Base-by-base conservation (phyloP, 495 filamentous ascomycete genomes). In the Lophium mytilinum region DNA sequence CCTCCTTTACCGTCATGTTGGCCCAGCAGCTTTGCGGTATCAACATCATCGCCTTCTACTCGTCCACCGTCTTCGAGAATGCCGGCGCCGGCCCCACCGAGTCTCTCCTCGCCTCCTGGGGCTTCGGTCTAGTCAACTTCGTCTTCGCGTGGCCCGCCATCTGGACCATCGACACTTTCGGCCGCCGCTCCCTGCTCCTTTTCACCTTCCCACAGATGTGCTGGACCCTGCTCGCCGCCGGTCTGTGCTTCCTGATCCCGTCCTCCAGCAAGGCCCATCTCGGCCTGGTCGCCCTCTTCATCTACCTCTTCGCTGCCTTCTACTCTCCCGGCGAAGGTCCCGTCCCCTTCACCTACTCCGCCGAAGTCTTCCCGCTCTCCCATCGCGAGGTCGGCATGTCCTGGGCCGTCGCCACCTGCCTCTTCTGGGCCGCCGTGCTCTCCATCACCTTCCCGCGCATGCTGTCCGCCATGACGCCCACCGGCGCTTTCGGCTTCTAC, bases 1-100 rank as follows among this genome's bases (percentile, higher is more conserved):
- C 84, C 36, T 82, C 80, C 0, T 77, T 74, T 49, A 73, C 76
- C 1, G 84, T 89, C 51, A 88, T 88, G 81, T 77, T 88, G 61
- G 83, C 79, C 1, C 81, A 84, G 65, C 62, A 64, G 49, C 48
- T 64, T 39, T 64, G 61, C 39, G 61, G 61, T n/a, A 64, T 64
- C 51, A 63, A 61, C 57, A 63, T 72, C 61, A 71, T 72, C 61
- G 64, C 69, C 14, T 70, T 69, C 59, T 71, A 71, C 58, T 83
- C 78, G 0, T 80, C 82, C 0, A 75, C 78, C 21, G 81, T 88
- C 54, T 89, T 88, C 69, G 52, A 68, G 5, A 56, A 84, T 0
- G 81, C 82, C 18, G 77, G 80, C 21, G 71, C 73, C 41, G 62
- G 53, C 18, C 67, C 67, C 12, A 68, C 67, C 30, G 58, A 67